Evolutionary conservation across 148 eudicot species (phyloP).

Genomic region (Amaranthus cruentus): DNA sequence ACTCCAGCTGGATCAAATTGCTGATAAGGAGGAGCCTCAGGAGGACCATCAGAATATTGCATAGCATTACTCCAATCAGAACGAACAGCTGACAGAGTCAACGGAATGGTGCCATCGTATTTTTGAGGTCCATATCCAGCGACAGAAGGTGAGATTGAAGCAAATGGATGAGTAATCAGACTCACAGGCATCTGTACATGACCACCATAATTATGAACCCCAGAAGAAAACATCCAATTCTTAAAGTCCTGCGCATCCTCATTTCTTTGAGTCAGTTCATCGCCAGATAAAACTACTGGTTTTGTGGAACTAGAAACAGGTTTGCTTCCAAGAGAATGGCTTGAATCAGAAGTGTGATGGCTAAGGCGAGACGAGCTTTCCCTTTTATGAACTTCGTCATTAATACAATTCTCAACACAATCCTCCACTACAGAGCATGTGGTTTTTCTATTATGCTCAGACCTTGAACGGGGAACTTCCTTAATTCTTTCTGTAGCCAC

Average conservation of each 20-base stretch:
- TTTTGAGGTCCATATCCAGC: conserved; percentile 29
- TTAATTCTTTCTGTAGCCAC: conserved; percentile 26
- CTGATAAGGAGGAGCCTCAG: conserved; percentile 27
- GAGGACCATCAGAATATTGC: conserved; percentile 32
- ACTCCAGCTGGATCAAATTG: conserved; percentile 20
- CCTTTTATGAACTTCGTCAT: conserved; percentile 22
- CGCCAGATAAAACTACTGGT: conserved; percentile 24
- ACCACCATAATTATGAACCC: conserved; percentile 27
- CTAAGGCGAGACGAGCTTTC: conserved; percentile 20
- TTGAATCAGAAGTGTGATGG: conserved; percentile 17
- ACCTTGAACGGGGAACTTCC: conserved; percentile 14
- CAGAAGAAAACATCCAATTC: conserved; percentile 30
- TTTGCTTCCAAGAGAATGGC: conserved; percentile 18
- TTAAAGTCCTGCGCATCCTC: conserved; percentile 35
- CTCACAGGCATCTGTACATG: conserved; percentile 38
- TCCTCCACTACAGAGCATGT: conserved; percentile 6
- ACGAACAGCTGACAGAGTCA: conserved; percentile 20
- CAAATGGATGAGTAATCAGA: conserved; percentile 35
- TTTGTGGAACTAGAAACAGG: conserved; percentile 23
- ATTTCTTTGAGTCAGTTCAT: conserved; percentile 27
- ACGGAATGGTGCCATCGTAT: conserved; percentile 25
- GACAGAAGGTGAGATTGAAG: conserved; percentile 35
- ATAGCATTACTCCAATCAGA: conserved; percentile 25
- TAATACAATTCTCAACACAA: conserved; percentile 8
- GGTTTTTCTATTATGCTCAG: conserved; percentile 10